Conservation (phyloP, 257 asterid species). For the Sherardia arvensis region DNA sequence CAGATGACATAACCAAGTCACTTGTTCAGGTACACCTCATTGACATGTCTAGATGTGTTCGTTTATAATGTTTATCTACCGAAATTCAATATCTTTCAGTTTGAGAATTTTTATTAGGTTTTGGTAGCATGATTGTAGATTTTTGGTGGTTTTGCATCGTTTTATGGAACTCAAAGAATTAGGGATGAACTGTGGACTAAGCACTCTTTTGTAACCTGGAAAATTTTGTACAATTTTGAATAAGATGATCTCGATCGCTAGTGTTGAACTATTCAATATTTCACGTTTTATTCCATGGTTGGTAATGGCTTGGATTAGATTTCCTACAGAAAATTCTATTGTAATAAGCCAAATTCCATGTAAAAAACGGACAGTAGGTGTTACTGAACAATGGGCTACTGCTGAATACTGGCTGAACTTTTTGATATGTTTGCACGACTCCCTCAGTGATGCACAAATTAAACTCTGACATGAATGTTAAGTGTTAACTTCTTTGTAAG, state of each 20-base stretch:
- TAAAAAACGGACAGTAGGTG: background rate
- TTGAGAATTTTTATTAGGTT: background rate
- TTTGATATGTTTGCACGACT: background rate
- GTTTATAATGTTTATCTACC: background rate
- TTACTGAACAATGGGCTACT: background rate
- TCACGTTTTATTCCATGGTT: background rate
- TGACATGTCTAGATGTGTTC: background rate
- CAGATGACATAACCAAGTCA: slow-evolving; percentile 38
- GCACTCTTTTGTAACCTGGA: background rate
- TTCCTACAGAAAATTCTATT: background rate
- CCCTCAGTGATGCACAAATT: background rate
- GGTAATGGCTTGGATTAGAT: background rate
- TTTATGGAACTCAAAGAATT: background rate
- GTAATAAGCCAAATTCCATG: no score
- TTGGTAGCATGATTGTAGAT: background rate
- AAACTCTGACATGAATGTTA: background rate
- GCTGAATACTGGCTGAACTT: background rate
- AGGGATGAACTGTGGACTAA: background rate
- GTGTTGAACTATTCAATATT: background rate
- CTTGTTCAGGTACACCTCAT: slow-evolving; percentile 53
- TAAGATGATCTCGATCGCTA: background rate
- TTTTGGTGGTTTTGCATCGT: background rate
- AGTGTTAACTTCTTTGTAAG: background rate
- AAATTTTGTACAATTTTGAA: no score
- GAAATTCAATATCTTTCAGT: background rate